Conservation (phyloP, 345 rosid species). For the Barbarea vulgaris region DNA sequence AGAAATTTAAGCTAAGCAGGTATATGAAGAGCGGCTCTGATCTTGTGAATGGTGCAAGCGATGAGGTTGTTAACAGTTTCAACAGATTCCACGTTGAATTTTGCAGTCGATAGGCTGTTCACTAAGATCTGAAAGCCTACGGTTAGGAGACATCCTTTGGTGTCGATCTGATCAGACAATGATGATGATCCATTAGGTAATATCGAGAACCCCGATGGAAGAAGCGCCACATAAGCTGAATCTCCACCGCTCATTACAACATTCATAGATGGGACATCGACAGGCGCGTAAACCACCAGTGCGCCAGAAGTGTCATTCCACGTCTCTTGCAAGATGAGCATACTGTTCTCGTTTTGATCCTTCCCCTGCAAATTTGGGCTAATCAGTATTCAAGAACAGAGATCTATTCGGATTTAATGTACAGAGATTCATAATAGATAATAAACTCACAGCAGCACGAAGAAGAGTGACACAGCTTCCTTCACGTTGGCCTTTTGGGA, state of each 20-base stretch:
- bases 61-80: constrained; percentile 66
- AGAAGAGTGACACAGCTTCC: constrained; percentile 57
- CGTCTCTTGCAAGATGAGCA: constrained; percentile 69
- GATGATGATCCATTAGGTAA: constrained; percentile 45
- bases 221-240: constrained; percentile 45
- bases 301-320: constrained; percentile 63
- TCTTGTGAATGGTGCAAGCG: constrained; percentile 59
- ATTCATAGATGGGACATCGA: constrained; percentile 49
- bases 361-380: constrained; percentile 41
- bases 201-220: constrained; percentile 70
- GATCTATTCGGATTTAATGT: background rate
- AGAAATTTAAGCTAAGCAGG: constrained; percentile 13
- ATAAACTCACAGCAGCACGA: constrained; percentile 52
- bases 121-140: constrained; percentile 66
- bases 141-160: constrained; percentile 52
- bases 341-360: constrained; percentile 41
- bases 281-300: constrained; percentile 64
- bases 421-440: background rate
- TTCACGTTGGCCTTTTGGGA: constrained; percentile 47
- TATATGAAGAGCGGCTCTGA: constrained; percentile 51
- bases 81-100: constrained; percentile 56
- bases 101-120: constrained; percentile 48
- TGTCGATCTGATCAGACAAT: constrained; percentile 23
- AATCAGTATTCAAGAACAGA: constrained; percentile 10
- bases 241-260: constrained; percentile 57